Evolutionary conservation across 208 protist species (phyloP), one percentile per base, ranked within the genome.

Genomic region (Leishmania aethiopica): DNA sequence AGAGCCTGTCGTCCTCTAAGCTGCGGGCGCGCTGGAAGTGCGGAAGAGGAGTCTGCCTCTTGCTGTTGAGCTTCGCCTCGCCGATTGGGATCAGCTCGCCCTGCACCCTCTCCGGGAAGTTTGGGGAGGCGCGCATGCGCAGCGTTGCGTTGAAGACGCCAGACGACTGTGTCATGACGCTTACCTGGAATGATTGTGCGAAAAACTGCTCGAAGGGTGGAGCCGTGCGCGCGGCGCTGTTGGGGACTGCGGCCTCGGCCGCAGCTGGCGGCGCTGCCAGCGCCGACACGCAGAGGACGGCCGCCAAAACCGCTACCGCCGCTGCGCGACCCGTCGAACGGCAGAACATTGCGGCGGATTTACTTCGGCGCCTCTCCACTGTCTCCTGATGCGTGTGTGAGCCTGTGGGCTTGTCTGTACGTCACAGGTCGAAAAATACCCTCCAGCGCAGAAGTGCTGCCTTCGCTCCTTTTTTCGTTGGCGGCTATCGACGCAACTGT

Each of bases 61-160:
- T 78, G 15, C 35, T 60, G 8, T 42, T 73, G 6, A 81, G 71
- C 19, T 75, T 45, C n/a, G 86, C 81, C 59, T 85, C 84, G 10
- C 90, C 92, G 69, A 89, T 69, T 0, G 92, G 92, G 53, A 94
- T 90, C 15, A 95, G 79, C 86, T 96, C 91, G 19, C 91, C 93
- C 40, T 92, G 86, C 22, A 96, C 78, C 10, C 83, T 83, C 60
- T 94, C 93, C n/a, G 88, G 87, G 75, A 96, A 96, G 76, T 84
- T 92, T 19, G 85, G 37, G 1, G 91, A 95, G 45, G 62, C 73
- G 5, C 75, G 84, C 47, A 94, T 80, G 62, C 77, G 80, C 70
- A 96, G 82, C 0, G 90, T 95, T 22, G 91, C 93, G 76, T 96
- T 96, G 69, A 96, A 96, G 59, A 83, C 81, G 59, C 93, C 93